Conservation (phyloP, 169 alveolate species). For the Babesia ovata region DNA sequence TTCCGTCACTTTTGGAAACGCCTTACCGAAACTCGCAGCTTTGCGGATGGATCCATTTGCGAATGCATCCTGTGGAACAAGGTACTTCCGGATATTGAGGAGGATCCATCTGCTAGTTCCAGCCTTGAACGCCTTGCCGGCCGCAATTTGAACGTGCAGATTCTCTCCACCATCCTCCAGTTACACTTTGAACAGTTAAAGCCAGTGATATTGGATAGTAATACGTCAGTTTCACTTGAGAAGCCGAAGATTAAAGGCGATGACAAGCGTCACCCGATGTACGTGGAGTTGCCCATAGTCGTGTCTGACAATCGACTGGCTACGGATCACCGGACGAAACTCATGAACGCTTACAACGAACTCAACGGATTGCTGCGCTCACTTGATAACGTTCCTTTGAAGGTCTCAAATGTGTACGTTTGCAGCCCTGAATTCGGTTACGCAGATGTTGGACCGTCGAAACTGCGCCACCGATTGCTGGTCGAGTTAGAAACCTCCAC, state of each 20-base stretch:
- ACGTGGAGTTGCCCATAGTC: slow-evolving; percentile 11
- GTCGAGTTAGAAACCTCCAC: slow-evolving; percentile 28
- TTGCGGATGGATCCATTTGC: slow-evolving; percentile 33
- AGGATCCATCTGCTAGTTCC: not conserved
- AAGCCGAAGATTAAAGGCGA: too few relatives aligned
- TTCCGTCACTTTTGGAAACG: slow-evolving; percentile 40
- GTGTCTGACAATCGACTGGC: slow-evolving; percentile 10
- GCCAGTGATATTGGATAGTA: not conserved
- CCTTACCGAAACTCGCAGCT: slow-evolving; percentile 46
- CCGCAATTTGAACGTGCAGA: slow-evolving; percentile 10
- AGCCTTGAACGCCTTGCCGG: slow-evolving; percentile 11
- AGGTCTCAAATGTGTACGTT: slow-evolving; percentile 27
- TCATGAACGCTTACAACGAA: slow-evolving; percentile 49
- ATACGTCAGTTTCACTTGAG: not conserved
- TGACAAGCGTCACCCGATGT: not conserved
- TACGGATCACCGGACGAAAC: slow-evolving; percentile 22
- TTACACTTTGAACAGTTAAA: slow-evolving; percentile 1
- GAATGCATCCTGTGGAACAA: slow-evolving; percentile 51
- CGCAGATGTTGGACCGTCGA: slow-evolving; percentile 22
- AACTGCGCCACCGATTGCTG: slow-evolving; percentile 6
- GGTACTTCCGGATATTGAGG: not conserved
- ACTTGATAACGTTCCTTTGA: slow-evolving; percentile 47
- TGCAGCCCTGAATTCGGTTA: slow-evolving; percentile 33
- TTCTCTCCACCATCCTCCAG: not conserved
- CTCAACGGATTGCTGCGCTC: slow-evolving; percentile 44